A percentile compares a stretch with the other conserved stretches of the same genome.
Evolutionary conservation across 2,329 filamentous ascomycete genomes (phyloP).

Genomic region (Microascus cirrosus): DNA sequence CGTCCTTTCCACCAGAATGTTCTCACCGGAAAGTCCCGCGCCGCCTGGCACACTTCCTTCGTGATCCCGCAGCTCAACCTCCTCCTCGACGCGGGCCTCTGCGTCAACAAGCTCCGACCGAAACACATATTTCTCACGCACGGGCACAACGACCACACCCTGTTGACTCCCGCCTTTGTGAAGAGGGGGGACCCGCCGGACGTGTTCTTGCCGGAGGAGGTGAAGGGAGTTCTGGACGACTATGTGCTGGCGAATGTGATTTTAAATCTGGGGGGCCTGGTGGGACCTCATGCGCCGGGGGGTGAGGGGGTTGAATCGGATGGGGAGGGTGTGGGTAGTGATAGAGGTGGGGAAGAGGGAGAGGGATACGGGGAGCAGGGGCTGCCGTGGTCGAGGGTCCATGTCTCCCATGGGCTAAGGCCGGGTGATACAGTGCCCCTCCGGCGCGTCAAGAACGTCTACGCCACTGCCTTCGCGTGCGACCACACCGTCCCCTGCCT

Average conservation of each 20-base stretch:
- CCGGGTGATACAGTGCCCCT: slow-evolving; percentile 24
- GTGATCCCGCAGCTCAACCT: slow-evolving; percentile 36
- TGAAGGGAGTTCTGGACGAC: slow-evolving; percentile 24
- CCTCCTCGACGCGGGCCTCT: slow-evolving; percentile 35
- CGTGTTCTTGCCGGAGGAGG: slow-evolving; percentile 29
- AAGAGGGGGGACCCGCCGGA: slow-evolving; percentile 32
- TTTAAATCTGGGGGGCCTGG: slow-evolving; percentile 27
- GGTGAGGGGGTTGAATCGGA: slow-evolving; percentile 12
- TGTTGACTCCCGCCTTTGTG: slow-evolving; percentile 29
- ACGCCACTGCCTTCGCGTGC: slow-evolving; percentile 30
- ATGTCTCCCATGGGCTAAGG: slow-evolving; percentile 24
- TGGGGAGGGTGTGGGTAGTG: slow-evolving; percentile 8
- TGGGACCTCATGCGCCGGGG: slow-evolving; percentile 9
- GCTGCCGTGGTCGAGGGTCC: slow-evolving; percentile 20
- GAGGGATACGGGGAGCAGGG: slow-evolving; percentile 9
- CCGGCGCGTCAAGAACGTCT: slow-evolving; percentile 21
- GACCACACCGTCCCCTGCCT: slow-evolving; percentile 35
- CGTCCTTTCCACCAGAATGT: slow-evolving; percentile 27
- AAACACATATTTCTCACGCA: slow-evolving; percentile 39
- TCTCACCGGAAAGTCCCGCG: slow-evolving; percentile 33
- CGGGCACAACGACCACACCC: slow-evolving; percentile 34
- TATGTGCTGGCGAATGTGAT: slow-evolving; percentile 27
- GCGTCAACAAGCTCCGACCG: slow-evolving; percentile 31
- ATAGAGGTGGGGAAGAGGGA: neutral
- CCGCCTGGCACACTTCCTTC: slow-evolving; percentile 40